phyloP scores from a whole-genome alignment of 306 rosid genomes.

The Fragaria vesca region DNA sequence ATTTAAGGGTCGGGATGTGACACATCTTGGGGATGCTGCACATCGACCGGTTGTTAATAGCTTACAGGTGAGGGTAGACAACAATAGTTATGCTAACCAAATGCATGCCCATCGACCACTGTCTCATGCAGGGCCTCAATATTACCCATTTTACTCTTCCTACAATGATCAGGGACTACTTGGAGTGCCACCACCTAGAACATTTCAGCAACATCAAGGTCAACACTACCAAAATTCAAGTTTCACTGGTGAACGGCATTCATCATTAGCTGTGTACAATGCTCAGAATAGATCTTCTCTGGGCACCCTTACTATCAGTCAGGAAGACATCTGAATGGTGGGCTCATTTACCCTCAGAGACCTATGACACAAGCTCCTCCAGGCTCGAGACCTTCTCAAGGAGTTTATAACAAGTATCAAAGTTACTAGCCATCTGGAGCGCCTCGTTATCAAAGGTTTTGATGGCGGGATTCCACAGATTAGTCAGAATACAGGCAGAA shows the following conservation, averaged over 20 bases:
- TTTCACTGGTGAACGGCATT: not conserved
- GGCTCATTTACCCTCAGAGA: slow-evolving; percentile 32
- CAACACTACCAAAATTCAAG: slow-evolving; percentile 27
- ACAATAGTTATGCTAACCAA: slow-evolving; percentile 34
- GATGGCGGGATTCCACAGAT: slow-evolving; percentile 35
- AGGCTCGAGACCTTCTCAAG: slow-evolving; percentile 28
- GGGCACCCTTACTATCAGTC: slow-evolving; percentile 43
- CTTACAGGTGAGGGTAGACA: slow-evolving; percentile 42
- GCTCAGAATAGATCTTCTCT: slow-evolving; percentile 37
- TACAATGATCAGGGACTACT: slow-evolving; percentile 33
- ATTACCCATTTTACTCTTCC: slow-evolving; percentile 27
- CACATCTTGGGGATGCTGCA: slow-evolving; percentile 62
- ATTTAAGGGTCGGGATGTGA: too few species aligned
- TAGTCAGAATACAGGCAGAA: slow-evolving; percentile 30
- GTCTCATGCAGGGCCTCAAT: slow-evolving; percentile 30
- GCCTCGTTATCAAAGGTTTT: slow-evolving; percentile 15
- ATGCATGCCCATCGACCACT: slow-evolving; percentile 30
- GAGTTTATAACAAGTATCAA: slow-evolving; percentile 37
- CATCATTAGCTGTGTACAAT: slow-evolving; percentile 10
- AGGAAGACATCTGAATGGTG: slow-evolving; percentile 38
- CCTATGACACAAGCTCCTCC: slow-evolving; percentile 23
- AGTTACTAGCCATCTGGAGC: slow-evolving; percentile 40
- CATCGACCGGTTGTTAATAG: slow-evolving; percentile 63
- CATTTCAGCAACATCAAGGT: slow-evolving; percentile 31
- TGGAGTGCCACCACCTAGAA: slow-evolving; percentile 29